Evolutionary conservation across 2,329 filamentous ascomycete species (phyloP).

Genomic region (Cytospora schulzeri): DNA sequence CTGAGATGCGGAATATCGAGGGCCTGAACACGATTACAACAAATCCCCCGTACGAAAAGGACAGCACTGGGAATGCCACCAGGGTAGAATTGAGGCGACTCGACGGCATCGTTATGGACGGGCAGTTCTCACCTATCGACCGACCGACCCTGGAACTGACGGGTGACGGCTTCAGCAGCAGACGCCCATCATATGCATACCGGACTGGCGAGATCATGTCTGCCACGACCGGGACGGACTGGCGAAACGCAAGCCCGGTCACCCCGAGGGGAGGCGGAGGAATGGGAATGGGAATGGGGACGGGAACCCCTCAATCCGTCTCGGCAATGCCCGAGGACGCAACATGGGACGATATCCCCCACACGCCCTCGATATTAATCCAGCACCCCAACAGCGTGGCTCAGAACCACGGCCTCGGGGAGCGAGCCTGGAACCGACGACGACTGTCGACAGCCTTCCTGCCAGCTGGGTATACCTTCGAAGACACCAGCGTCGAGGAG

Average conservation of each 20-base stretch:
- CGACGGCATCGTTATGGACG: conserved; percentile 18
- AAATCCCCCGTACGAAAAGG: background rate
- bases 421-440: conserved; percentile 23
- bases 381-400: conserved; percentile 17
- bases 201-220: background rate
- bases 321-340: background rate
- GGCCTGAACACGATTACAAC: background rate
- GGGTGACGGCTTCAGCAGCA: background rate
- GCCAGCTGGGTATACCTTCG: background rate
- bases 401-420: conserved; percentile 18
- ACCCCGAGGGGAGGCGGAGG: conserved; percentile 68
- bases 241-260: conserved; percentile 42
- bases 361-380: conserved; percentile 13
- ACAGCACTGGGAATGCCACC: background rate
- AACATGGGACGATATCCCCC: background rate
- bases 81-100: background rate
- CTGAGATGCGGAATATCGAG: background rate
- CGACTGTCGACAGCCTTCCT: conserved; percentile 12
- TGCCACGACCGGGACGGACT: conserved; percentile 19
- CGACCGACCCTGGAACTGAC: background rate
- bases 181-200: background rate
- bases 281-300: conserved; percentile 61
- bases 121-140: background rate
- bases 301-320: background rate
- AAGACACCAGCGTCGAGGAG: background rate